These are phyloP conservation scores for Cyberlindnera maclurae DNA, from an alignment of 805 yeast genomes.

Conservation along the genomic window DNA sequence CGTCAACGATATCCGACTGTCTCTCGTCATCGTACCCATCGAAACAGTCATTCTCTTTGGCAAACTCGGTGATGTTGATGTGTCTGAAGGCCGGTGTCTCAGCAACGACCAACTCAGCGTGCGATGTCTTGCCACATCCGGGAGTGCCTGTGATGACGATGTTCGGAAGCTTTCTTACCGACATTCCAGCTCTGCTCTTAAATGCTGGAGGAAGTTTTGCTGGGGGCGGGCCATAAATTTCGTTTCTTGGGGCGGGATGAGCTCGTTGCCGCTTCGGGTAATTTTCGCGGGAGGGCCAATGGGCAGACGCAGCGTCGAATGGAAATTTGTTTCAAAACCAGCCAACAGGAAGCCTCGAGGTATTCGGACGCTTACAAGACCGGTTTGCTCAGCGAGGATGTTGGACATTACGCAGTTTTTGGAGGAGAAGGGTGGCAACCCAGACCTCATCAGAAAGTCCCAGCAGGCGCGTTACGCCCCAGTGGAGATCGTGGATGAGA, in stretches of 20 bases:
- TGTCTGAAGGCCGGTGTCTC: conserved; percentile 41
- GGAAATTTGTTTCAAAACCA: no score
- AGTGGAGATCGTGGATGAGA: conserved; percentile 94
- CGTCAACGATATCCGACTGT: conserved; percentile 86
- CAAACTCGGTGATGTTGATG: conserved; percentile 72
- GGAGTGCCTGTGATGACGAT: conserved; percentile 94
- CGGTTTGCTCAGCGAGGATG: no score
- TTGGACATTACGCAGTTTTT: conserved; percentile 88
- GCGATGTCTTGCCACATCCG: conserved; percentile 82
- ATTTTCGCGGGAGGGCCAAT: no score
- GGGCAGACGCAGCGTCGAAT: no score
- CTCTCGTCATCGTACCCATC: conserved; percentile 83
- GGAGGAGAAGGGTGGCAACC: conserved; percentile 96
- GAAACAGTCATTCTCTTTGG: conserved; percentile 67
- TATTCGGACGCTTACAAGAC: no score
- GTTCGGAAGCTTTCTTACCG: conserved; percentile 42
- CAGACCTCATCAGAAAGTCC: conserved; percentile 78
- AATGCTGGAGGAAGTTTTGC: no score
- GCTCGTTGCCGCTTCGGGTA: no score
- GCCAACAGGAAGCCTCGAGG: no score
- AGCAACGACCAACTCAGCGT: conserved; percentile 50
- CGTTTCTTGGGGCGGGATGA: no score
- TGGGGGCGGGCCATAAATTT: no score
- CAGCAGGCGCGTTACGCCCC: conserved; percentile 92
- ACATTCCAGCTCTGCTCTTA: conserved; percentile 12